phyloP scores from a whole-genome alignment of 2,329 filamentous ascomycete species.

The Trichoderma lentiforme region DNA sequence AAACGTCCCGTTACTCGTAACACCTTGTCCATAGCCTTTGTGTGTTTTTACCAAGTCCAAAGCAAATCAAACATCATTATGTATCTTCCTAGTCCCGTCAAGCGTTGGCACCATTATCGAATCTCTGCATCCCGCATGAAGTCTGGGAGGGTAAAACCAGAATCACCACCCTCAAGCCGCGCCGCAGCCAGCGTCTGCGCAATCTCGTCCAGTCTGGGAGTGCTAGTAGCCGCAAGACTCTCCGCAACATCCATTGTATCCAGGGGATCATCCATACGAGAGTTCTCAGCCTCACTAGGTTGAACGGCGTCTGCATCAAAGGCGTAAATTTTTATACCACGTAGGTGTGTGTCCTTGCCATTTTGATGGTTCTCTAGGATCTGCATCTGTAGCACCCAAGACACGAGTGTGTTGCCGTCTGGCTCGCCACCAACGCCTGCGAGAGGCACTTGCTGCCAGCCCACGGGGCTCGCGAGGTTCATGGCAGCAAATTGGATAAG shows the following conservation, averaged over 20 bases:
- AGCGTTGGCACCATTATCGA: constrained; percentile 27
- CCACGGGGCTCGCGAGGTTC: constrained; percentile 72
- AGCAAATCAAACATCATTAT: background rate
- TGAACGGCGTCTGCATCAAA: constrained; percentile 49
- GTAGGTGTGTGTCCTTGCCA: constrained; percentile 96
- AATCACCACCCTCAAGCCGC: constrained; percentile 34
- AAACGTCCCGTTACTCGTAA: background rate
- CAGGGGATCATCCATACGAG: constrained; percentile 28
- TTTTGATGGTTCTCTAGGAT: constrained; percentile 98
- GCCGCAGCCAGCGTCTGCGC: constrained; percentile 28
- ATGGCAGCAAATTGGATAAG: constrained; percentile 83
- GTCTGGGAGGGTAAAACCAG: constrained; percentile 37
- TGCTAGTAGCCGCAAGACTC: constrained; percentile 3
- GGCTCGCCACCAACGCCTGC: constrained; percentile 53
- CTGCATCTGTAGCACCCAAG: constrained; percentile 85
- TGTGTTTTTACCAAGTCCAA: background rate
- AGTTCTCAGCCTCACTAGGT: constrained; percentile 37
- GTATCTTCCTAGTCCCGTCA: background rate
- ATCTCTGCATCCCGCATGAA: constrained; percentile 45
- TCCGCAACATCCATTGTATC: constrained; percentile 25
- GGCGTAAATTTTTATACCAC: constrained; percentile 83
- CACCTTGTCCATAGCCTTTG: background rate
- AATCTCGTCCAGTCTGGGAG: constrained; percentile 29
- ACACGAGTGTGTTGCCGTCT: constrained; percentile 73
- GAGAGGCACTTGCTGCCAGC: constrained; percentile 84